phyloP scores from a whole-genome alignment of 2,329 filamentous ascomycete species.

The Penicillium sp. region DNA sequence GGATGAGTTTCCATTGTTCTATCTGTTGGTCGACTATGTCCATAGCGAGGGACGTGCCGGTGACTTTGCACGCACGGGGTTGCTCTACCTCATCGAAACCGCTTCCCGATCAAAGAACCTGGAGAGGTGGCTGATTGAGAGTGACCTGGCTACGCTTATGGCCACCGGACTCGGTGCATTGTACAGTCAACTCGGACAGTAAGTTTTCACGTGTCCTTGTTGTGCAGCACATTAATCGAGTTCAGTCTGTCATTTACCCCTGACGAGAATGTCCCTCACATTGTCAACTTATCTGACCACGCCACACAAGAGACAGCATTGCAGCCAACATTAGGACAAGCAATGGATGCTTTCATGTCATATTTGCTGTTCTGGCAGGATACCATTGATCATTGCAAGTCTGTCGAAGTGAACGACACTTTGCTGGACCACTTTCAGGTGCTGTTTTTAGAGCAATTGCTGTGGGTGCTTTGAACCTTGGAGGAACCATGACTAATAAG shows the following conservation, averaged over 20 bases:
- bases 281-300: conserved; percentile 89
- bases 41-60: conserved; percentile 93
- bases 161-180: conserved; percentile 85
- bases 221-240: conserved; percentile 47
- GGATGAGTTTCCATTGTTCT: conserved; percentile 94
- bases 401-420: conserved; percentile 86
- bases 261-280: conserved; percentile 71
- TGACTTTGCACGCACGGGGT: conserved; percentile 90
- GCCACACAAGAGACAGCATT: conserved; percentile 70
- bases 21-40: conserved; percentile 93
- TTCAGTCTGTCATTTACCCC: conserved; percentile 79
- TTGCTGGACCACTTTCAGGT: conserved; percentile 96
- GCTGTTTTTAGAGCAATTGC: conserved; percentile 88
- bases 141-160: conserved; percentile 95
- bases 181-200: conserved; percentile 69
- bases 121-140: conserved; percentile 96
- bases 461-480: conserved; percentile 58
- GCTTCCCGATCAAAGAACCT: conserved; percentile 78
- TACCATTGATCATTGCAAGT: conserved; percentile 92
- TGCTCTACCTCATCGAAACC: conserved; percentile 94
- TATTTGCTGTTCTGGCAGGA: conserved; percentile 98
- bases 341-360: conserved; percentile 90
- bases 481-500: conserved; percentile 2
- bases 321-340: conserved; percentile 80
- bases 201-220: conserved; percentile 14